Base-by-base conservation (phyloP, 1,284 basidiomycete genomes). In the Sparassis latifolia region DNA sequence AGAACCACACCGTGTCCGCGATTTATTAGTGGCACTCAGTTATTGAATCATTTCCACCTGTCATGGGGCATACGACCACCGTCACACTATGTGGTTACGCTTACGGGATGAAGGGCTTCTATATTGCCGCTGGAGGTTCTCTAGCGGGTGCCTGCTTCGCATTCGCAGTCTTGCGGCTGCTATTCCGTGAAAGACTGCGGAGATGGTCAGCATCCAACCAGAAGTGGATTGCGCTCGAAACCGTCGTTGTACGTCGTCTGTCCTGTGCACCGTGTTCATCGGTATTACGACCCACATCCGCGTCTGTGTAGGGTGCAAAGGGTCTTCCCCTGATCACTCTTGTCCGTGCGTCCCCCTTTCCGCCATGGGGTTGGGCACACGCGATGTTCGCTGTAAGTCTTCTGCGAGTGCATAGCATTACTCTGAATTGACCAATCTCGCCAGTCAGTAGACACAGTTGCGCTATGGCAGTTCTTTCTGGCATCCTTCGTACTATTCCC, bases 291-390 rank as follows among this genome's bases (percentile, higher is more conserved):
- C 35, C 7, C 12, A 20, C 20, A 4, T 42, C 7, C 6, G 20
- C 20, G 20, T 20, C 20, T 20, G 20, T 44, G n/a, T 56, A 88
- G 86, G 73, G 69, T 56, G 76, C 80, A 9, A 86, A 83, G 62
- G 86, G 89, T 5, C 69, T 92, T 10, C 84, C 84, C 12, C 69
- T 92, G 28, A 88, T 92, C 43, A 77, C 89, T 56, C 75, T 92
- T 43, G 84, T 92, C 56, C 80, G 89, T n/a, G 66, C 89, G 27
- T 90, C 86, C 4, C 85, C 90, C 2, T 80, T 92, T 62, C 88
- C 89, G 48, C 88, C 89, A 20, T 86, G 87, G 87, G 83, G 84
- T 1, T 92, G 90, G 61, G 80, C 85, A 10, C 92, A 90, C 57
- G 72, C 82, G 0, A 70, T 91, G 10, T 89, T 92, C 61, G 83